These are phyloP conservation scores for Drechslerella dactyloides DNA, from an alignment of 2,329 filamentous ascomycete genomes.

Conservation along the genomic window DNA sequence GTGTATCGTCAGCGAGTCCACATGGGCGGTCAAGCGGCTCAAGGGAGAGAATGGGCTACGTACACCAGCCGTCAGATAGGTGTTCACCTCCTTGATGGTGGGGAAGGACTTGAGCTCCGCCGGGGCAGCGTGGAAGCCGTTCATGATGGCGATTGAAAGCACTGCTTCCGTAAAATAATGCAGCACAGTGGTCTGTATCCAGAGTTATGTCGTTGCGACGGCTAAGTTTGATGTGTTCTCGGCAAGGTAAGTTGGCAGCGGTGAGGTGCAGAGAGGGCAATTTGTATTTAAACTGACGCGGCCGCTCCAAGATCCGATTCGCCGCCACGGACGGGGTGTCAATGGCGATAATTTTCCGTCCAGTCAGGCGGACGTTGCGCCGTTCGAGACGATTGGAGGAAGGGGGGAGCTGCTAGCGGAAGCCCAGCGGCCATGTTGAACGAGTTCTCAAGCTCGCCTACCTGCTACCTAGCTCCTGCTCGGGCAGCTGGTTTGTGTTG, in stretches of 20 bases:
- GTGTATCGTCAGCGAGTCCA: background rate
- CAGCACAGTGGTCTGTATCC: background rate
- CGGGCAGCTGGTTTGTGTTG: constrained; percentile 18
- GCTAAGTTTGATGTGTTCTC: background rate
- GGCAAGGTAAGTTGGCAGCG: background rate
- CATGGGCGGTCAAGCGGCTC: background rate
- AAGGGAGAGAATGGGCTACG: background rate
- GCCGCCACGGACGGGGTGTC: constrained; percentile 10
- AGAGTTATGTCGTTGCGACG: background rate
- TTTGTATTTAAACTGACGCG: constrained; percentile 20
- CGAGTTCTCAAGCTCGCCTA: background rate
- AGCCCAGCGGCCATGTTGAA: background rate
- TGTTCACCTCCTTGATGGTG: constrained; percentile 75
- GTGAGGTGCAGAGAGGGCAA: background rate
- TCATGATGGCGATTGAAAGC: constrained; percentile 10
- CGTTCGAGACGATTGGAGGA: constrained; percentile 41
- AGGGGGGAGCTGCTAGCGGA: background rate
- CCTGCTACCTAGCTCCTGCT: background rate
- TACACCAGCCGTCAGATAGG: constrained; percentile 73
- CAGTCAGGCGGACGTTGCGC: constrained; percentile 16
- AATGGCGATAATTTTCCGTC: constrained; percentile 40
- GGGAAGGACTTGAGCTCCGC: constrained; percentile 66
- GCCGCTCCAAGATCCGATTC: constrained; percentile 16
- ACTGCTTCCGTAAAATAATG: no score
- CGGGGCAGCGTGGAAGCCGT: background rate